Evolutionary conservation across 257 asterid species (phyloP).

Genomic region (Fraxinus quadrangulata): DNA sequence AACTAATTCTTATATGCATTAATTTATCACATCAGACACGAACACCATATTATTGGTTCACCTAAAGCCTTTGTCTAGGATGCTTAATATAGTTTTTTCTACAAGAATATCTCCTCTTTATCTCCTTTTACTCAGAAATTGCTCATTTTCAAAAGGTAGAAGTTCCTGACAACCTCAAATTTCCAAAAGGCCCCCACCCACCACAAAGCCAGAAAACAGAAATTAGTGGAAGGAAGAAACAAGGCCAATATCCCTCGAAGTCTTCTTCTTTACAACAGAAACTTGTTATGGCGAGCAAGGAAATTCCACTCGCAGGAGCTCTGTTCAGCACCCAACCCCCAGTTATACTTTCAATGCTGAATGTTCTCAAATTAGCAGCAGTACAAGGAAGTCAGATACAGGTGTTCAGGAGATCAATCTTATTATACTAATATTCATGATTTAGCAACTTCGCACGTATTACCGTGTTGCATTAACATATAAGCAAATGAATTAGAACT

Average conservation of each 20-base stretch:
- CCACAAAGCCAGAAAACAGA: not conserved
- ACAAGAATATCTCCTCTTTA: not conserved
- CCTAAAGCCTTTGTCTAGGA: not conserved
- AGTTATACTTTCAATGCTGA: not conserved
- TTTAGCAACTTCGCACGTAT: not conserved
- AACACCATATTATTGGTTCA: not conserved
- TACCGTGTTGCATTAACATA: not conserved
- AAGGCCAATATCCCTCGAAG: not conserved
- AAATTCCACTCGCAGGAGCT: not conserved
- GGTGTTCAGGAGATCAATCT: not conserved
- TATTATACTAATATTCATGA: not conserved
- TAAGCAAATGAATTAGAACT: slow-evolving; percentile 1
- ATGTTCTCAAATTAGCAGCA: not conserved
- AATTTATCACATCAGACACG: not conserved
- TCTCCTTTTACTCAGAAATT: not conserved
- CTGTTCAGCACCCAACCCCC: not conserved
- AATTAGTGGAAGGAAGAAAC: not conserved
- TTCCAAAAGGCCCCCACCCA: not conserved
- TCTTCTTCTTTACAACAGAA: not conserved
- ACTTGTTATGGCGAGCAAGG: not conserved
- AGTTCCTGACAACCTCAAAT: not conserved
- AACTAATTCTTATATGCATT: not conserved
- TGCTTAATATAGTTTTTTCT: not conserved
- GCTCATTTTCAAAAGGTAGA: not conserved
- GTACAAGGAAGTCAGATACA: not conserved